Evolutionary conservation across 2,329 filamentous ascomycete genomes (phyloP), one percentile per base, ranked within the genome.

Genomic region (Hypocrella siamensis): DNA sequence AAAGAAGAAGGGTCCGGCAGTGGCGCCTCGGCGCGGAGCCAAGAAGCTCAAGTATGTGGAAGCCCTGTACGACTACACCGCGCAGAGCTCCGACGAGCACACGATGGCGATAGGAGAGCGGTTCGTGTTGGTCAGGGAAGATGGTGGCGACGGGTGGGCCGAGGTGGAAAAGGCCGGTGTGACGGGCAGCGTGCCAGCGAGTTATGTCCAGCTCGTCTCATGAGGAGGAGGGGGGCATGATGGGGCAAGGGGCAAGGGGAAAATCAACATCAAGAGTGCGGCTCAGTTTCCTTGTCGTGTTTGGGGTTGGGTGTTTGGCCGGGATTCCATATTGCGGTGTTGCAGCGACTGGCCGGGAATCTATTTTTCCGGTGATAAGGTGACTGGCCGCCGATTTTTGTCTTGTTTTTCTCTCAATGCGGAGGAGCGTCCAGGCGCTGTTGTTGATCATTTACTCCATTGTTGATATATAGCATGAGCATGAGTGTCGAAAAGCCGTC

Each of bases 31-130:
- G 42, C 74, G 86, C 8, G 86, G 86, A 11, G 86, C 85, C 4
- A 94, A 93, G 70, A 93, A 93, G 53, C 65, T 94, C 22, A 83
- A 79, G 48, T 93, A 96, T 46, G 88, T 92, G 2, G 81, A 93
- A 51, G 90, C 90, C 2, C 42, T 96, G 45, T 98, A 96, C 52
- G 83, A 90, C 31, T 98, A 98, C 52, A 66, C 76, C 31, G 84
- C 88, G 14, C 77, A 84, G 45, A 85, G 75, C 42, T 83, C 92
- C 5, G 70, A 74, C 6, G 90, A 98, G 57, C 85, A 88, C 54
- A 84, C 68, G 46, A 98, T 98, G 83, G 52, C 53, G 1, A 88
- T 93, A 54, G 90, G 90, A 1, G 90, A 98, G 56, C 70, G 76
- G 31, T 92, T 98, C 46, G 85, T 98, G 25, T 63, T 98, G 19